phyloP scores from a whole-genome alignment of 345 rosid genomes.

The Noccaea caerulescens region DNA sequence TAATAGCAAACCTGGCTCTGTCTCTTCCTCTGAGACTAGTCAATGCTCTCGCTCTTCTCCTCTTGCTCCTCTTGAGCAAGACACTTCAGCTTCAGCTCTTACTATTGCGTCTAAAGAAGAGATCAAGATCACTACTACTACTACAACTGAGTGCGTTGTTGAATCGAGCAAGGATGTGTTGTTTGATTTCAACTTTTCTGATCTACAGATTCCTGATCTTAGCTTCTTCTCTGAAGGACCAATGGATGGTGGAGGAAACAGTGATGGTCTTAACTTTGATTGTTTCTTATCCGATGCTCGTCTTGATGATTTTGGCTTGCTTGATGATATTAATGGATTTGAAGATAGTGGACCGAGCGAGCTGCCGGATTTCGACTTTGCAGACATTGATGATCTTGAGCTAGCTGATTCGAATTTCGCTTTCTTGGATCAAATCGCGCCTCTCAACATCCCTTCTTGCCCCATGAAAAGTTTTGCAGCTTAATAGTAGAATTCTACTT shows the following conservation, averaged over 20 bases:
- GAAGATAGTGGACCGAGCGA: conserved; percentile 52
- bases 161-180: conserved; percentile 28
- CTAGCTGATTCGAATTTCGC: conserved; percentile 55
- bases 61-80: conserved; percentile 53
- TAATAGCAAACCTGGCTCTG: conserved; percentile 12
- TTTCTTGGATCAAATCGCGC: conserved; percentile 40
- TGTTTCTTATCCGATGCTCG: conserved; percentile 52
- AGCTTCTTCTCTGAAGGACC: conserved; percentile 52
- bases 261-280: conserved; percentile 50
- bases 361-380: conserved; percentile 78
- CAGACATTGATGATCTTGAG: conserved; percentile 47
- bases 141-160: background rate
- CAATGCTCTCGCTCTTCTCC: conserved; percentile 68
- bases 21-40: conserved; percentile 48
- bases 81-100: conserved; percentile 49
- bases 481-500: conserved; percentile 40
- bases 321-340: conserved; percentile 61
- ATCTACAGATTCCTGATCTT: conserved; percentile 54
- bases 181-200: conserved; percentile 43
- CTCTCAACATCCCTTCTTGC: conserved; percentile 63
- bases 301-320: conserved; percentile 53
- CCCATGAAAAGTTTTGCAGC: conserved; percentile 82
- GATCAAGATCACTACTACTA: background rate
- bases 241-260: conserved; percentile 40
- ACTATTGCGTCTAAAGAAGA: conserved; percentile 18